Evolutionary conservation across 306 rosid species (phyloP).

Genomic region (Glycine soja): DNA sequence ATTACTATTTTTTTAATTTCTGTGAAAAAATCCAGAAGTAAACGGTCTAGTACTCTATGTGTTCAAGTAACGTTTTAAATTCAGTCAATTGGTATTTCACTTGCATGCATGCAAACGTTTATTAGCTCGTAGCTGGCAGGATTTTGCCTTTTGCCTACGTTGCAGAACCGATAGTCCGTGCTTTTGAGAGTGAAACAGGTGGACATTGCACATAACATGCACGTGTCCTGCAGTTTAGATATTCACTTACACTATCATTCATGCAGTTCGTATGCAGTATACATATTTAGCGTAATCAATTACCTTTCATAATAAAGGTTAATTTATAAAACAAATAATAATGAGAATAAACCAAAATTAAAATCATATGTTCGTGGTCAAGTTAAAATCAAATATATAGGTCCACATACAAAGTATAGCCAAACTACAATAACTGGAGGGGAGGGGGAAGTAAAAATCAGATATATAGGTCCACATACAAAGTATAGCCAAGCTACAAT

Average conservation of each 20-base stretch:
- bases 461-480: slow-evolving; percentile 11
- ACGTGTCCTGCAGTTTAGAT: slow-evolving; percentile 29
- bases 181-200: slow-evolving; percentile 33
- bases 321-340: background rate
- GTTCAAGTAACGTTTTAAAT: background rate
- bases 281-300: background rate
- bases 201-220: background rate
- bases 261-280: slow-evolving; percentile 19
- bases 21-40: background rate
- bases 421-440: background rate
- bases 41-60: background rate
- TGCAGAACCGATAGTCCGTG: slow-evolving; percentile 15
- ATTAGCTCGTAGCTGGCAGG: slow-evolving; percentile 7
- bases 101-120: slow-evolving; percentile 3
- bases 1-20: background rate
- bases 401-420: slow-evolving; percentile 38
- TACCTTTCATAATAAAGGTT: background rate
- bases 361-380: background rate
- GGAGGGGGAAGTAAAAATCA: too few species aligned
- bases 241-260: slow-evolving; percentile 26
- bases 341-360: background rate
- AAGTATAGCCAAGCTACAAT: background rate
- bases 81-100: background rate
- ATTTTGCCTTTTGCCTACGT: slow-evolving; percentile 38
- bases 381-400: background rate